Percentiles rank a stretch among this genome's conserved stretches.
These are phyloP conservation scores for Fusarium globosum DNA, from an alignment of 2,329 filamentous ascomycete species.

Conservation along the genomic window DNA sequence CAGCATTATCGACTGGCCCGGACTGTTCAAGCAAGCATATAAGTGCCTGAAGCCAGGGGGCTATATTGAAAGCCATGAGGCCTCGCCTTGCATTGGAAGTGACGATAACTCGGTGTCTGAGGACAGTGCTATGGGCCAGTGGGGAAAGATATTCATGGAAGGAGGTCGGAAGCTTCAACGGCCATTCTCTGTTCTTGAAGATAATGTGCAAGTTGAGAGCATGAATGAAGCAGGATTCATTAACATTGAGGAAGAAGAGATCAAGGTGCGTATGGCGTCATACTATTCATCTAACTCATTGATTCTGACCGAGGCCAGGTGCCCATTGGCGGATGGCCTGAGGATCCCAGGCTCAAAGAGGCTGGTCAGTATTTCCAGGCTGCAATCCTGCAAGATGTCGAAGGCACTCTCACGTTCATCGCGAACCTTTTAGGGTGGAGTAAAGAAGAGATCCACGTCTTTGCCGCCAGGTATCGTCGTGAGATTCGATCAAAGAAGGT, in stretches of 20 bases:
- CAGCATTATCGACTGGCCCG: constrained; percentile 3
- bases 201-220: background rate
- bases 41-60: constrained; percentile 4
- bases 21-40: background rate
- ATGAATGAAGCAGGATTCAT: background rate
- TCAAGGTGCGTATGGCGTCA: background rate
- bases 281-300: accelerated
- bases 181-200: constrained; percentile 4
- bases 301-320: background rate
- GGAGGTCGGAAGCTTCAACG: constrained; percentile 1
- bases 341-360: background rate
- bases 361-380: constrained; percentile 18
- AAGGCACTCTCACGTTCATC: constrained; percentile 8
- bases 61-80: constrained; percentile 7
- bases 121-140: constrained; percentile 17
- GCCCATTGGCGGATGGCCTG: constrained; percentile 7
- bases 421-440: background rate
- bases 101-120: background rate
- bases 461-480: background rate
- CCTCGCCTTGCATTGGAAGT: background rate
- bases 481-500: constrained; percentile 5
- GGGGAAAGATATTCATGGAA: constrained; percentile 13
- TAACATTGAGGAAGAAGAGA: background rate
- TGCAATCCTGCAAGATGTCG: constrained; percentile 2
- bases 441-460: background rate